These are phyloP conservation scores for Aspergillus aculeatinus DNA, from an alignment of 2,329 filamentous ascomycete genomes.

Conservation along the genomic window DNA sequence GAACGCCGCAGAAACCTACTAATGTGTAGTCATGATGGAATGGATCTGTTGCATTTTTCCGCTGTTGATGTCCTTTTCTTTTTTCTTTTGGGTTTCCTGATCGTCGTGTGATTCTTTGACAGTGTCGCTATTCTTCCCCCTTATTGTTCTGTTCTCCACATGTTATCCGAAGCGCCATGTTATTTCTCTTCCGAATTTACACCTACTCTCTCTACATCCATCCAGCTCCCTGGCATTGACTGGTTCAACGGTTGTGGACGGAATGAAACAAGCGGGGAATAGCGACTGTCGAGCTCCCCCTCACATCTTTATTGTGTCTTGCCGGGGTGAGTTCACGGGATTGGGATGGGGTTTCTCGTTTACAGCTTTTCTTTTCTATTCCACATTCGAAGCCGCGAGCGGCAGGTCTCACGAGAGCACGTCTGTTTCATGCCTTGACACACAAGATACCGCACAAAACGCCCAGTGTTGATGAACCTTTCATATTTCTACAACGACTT, in stretches of 20 bases:
- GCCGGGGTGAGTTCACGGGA: constrained; percentile 13
- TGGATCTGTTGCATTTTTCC: constrained; percentile 13
- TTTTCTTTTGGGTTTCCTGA: constrained; percentile 22
- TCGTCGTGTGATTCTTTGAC: constrained; percentile 21
- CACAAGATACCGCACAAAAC: constrained; percentile 39
- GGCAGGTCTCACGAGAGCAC: constrained; percentile 26
- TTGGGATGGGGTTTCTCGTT: constrained; percentile 14
- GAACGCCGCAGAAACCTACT: constrained; percentile 28
- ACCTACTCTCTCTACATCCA: constrained; percentile 17
- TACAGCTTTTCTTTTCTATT: constrained; percentile 13
- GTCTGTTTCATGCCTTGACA: constrained; percentile 35
- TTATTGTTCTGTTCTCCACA: constrained; percentile 3
- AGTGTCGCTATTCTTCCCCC: constrained; percentile 17
- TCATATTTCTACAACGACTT: constrained; percentile 20
- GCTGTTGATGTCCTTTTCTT: constrained; percentile 14
- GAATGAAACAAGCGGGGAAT: constrained; percentile 12
- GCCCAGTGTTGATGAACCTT: constrained; percentile 36
- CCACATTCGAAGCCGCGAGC: constrained; percentile 21
- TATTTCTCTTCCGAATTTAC: constrained; percentile 14
- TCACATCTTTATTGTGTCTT: constrained; percentile 14
- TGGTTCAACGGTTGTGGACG: constrained; percentile 14
- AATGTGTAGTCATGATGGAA: constrained; percentile 27
- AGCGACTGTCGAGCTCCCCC: constrained; percentile 2
- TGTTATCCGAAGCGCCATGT: constrained; percentile 20
- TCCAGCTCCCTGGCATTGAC: constrained; percentile 13